A percentile compares a stretch with the other conserved stretches of the same genome.
Conservation (phyloP, 1,284 basidiomycete genomes). For the Fomitopsis betulina region DNA sequence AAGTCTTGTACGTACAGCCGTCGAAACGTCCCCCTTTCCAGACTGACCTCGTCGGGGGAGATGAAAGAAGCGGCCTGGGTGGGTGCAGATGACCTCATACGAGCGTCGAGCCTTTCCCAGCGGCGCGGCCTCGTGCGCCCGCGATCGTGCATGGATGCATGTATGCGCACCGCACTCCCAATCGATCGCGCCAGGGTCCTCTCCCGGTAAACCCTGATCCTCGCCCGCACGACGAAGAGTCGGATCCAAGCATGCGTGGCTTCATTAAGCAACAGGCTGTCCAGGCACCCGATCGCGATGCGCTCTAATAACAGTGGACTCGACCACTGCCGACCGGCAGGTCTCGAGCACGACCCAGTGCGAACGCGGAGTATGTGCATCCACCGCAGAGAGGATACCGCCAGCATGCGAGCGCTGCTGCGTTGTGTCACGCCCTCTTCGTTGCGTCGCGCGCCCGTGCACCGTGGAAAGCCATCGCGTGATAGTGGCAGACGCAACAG, state of each 20-base stretch:
- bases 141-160: background rate
- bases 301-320: background rate
- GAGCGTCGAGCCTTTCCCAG: background rate
- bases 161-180: background rate
- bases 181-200: constrained; percentile 1
- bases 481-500: background rate
- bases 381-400: background rate
- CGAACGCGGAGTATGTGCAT: background rate
- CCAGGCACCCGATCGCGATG: background rate
- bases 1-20: background rate
- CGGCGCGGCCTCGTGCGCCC: background rate
- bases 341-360: background rate
- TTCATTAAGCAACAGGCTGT: background rate
- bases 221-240: background rate
- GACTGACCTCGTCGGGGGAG: background rate
- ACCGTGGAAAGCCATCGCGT: constrained; percentile 1
- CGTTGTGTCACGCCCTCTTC: background rate
- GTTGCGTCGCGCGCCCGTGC: background rate
- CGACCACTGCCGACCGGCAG: background rate
- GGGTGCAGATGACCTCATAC: background rate
- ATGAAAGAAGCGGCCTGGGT: background rate
- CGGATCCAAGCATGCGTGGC: background rate
- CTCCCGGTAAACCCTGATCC: background rate
- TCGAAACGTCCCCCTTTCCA: too few relatives aligned
- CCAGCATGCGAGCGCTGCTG: background rate